phyloP scores from a whole-genome alignment of 257 asterid genomes.

The Solanum bulbocastanum region DNA sequence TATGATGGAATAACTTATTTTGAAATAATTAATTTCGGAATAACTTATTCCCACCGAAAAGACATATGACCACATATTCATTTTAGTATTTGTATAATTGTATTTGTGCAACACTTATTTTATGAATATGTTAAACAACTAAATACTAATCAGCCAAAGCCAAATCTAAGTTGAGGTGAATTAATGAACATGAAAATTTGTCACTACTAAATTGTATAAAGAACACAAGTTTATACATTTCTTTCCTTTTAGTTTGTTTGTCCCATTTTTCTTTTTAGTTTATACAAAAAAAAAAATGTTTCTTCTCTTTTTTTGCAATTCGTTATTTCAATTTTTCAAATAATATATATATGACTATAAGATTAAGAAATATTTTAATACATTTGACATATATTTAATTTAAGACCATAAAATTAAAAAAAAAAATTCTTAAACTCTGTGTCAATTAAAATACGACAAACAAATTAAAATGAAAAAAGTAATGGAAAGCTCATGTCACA shows the following conservation, averaged over 20 bases:
- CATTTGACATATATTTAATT: rapidly evolving
- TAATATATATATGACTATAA: no score
- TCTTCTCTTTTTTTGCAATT: no score
- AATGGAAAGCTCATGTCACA: background rate
- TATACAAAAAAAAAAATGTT: no score
- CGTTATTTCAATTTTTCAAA: background rate
- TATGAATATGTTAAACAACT: background rate
- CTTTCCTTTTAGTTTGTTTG: background rate
- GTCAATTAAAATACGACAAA: background rate
- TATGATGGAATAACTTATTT: no score
- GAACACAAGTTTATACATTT: no score
- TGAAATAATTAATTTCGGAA: no score
- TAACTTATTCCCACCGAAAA: no score
- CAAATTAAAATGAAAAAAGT: background rate
- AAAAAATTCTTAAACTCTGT: no score
- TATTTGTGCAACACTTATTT: background rate
- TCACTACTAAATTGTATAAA: background rate
- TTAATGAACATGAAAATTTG: background rate
- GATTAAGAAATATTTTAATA: no score
- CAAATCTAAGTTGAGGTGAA: background rate
- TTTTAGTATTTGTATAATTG: background rate
- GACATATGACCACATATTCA: no score
- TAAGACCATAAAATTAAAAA: no score
- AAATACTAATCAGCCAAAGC: background rate
- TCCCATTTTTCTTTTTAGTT: no score